Percentiles rank a stretch among this genome's conserved stretches.
These are phyloP conservation scores for Monosporascus ibericus DNA, from an alignment of 2,329 filamentous ascomycete species.

Conservation along the genomic window DNA sequence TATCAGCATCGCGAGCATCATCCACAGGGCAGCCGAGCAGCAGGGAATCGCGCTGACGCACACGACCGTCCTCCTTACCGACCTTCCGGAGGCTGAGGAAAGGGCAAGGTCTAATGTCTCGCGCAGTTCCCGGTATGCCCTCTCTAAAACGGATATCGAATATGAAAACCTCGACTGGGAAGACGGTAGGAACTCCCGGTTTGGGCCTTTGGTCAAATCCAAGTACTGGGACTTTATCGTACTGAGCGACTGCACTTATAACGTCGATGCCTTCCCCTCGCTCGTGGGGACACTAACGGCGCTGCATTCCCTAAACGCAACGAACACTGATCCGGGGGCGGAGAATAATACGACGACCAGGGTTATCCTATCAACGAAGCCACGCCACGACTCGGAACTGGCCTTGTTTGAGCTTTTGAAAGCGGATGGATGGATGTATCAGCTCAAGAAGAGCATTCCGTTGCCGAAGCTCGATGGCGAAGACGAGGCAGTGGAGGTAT, in stretches of 20 bases:
- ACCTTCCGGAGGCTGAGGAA: conserved; percentile 47
- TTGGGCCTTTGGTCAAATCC: conserved; percentile 34
- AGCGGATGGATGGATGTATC: conserved; percentile 37
- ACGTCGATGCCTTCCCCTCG: conserved; percentile 48
- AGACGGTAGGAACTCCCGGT: conserved; percentile 37
- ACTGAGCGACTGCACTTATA: conserved; percentile 57
- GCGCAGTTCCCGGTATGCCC: conserved; percentile 1
- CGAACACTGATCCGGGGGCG: conserved; percentile 8
- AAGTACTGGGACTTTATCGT: conserved; percentile 46
- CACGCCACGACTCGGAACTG: conserved; percentile 46
- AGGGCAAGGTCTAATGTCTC: conserved; percentile 42
- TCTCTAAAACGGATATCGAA: not conserved
- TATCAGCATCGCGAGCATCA: conserved; percentile 37
- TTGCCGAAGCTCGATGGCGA: conserved; percentile 41
- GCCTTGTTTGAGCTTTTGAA: conserved; percentile 42
- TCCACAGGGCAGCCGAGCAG: conserved; percentile 14
- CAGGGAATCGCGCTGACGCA: conserved; percentile 8
- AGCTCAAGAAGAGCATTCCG: conserved; percentile 34
- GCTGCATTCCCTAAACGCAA: conserved; percentile 34
- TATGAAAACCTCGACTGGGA: conserved; percentile 56
- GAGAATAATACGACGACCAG: conserved; percentile 23
- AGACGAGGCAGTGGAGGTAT: conserved; percentile 44
- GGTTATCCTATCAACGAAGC: conserved; percentile 51
- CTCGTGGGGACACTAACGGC: conserved; percentile 48
- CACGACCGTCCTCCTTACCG: conserved; percentile 43